Evolutionary conservation across 495 filamentous ascomycete species (phyloP), one percentile per base, ranked within the genome.

Genomic region (Penicillium argentinense): DNA sequence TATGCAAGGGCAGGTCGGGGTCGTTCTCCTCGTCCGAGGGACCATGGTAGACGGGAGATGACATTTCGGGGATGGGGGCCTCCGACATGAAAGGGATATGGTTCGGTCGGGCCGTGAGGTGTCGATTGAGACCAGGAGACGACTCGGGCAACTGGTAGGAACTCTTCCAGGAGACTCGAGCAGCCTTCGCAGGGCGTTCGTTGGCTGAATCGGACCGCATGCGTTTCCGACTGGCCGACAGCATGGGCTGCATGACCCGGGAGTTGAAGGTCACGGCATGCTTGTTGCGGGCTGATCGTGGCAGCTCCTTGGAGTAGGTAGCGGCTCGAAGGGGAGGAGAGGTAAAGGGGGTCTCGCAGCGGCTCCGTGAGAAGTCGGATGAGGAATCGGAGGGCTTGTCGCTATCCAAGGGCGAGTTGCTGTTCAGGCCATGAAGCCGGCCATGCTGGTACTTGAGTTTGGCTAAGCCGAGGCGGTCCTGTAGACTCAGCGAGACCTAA

Each of bases 391-490:
- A 95, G 26, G 69, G 70, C 39, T 66, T 70, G 48, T 74, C 70
- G 48, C 51, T 61, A 17, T 62, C 68, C 6, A 61, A 22, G 23
- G 46, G 53, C 76, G 83, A 49, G 82, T 81, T 66, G 88, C 77
- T 65, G 37, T 62, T 63, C 29, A 68, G 45, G 2, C 59, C 46
- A 48, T 66, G 65, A 21, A 74, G 57, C 42, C 66, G 69, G 51
- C 92, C 92, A 68, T 96, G 84, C 66, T 92, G 88, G 42, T 91
- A 88, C 72, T 97, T 99, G 80, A 96, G 90, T 72, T 88, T 91
- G 63, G 93, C 93, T 40, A 97, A 80, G 54, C 95, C 92, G 25
- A 99, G 78, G 33, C 92, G 89, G 72, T 95, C 87, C 67, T 96
- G 89, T 25, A 99, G 74, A 59, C 83, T 85, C 67, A 91, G 75